Evolutionary conservation across 768 basidiomycete genomes (phyloP).

Genomic region (Mycena rebaudengoi): DNA sequence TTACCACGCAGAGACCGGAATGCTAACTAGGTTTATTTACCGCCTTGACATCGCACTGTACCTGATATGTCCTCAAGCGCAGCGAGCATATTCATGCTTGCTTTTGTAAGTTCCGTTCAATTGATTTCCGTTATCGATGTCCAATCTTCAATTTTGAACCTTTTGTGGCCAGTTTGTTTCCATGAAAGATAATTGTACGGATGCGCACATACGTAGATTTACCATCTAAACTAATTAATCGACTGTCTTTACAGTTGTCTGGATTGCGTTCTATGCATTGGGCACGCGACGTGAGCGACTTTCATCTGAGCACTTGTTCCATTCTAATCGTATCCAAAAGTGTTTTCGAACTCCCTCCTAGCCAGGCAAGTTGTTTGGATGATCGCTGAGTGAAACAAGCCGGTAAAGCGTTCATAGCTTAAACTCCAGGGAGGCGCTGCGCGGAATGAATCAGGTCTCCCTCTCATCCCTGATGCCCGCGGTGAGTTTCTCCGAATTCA

Average conservation of each 20-base stretch:
- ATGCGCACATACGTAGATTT: too few species aligned
- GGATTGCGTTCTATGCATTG: neutral
- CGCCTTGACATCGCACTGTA: neutral
- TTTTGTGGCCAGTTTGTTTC: neutral
- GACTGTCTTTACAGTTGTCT: neutral
- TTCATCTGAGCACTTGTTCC: neutral
- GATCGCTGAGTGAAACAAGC: neutral
- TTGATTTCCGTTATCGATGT: neutral
- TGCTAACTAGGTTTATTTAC: neutral
- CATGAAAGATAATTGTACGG: neutral
- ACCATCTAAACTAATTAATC: too few species aligned
- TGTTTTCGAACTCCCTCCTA: conserved; percentile 1
- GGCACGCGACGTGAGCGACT: neutral
- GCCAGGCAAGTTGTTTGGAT: neutral
- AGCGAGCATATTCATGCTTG: neutral
- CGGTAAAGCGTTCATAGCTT: neutral
- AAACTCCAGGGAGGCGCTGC: neutral
- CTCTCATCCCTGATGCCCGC: neutral
- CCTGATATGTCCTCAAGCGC: neutral
- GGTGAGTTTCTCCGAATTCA: too few species aligned
- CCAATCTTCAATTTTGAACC: neutral
- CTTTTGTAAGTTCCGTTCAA: neutral
- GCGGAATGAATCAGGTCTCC: neutral
- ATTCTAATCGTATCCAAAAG: neutral
- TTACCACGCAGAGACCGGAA: neutral